A percentile compares a stretch with the other conserved stretches of the same genome.
These are phyloP conservation scores for Ophiostoma sp. DNA, from an alignment of 2,329 filamentous ascomycete species.

Conservation along the genomic window DNA sequence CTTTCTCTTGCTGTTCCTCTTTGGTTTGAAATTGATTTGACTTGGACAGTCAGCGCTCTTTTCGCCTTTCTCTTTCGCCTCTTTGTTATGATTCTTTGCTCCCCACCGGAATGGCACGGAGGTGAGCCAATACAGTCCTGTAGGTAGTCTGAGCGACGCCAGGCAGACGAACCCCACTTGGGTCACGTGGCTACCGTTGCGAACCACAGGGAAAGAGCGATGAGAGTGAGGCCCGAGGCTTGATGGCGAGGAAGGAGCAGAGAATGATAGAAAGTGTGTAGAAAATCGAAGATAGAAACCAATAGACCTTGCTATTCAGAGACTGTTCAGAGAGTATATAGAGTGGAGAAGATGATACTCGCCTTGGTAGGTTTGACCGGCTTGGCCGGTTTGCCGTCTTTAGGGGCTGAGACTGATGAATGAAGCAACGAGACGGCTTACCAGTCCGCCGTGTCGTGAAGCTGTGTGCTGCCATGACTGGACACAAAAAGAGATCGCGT, in stretches of 20 bases:
- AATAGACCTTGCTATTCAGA: constrained; percentile 1
- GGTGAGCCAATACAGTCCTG: background rate
- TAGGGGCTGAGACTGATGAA: background rate
- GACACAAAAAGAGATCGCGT: background rate
- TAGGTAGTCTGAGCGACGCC: background rate
- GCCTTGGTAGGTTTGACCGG: background rate
- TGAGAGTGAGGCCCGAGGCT: background rate
- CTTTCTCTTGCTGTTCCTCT: background rate
- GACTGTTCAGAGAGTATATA: background rate
- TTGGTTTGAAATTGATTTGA: background rate
- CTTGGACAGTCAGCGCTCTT: background rate
- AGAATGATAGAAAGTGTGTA: background rate
- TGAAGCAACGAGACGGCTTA: background rate
- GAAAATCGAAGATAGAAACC: background rate
- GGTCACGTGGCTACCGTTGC: background rate
- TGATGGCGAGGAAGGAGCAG: background rate
- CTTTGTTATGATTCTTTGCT: constrained; percentile 1
- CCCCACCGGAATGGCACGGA: constrained; percentile 4
- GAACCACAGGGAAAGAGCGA: background rate
- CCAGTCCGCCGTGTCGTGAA: background rate
- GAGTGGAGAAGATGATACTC: background rate
- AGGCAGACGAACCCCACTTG: background rate
- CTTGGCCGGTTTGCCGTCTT: background rate
- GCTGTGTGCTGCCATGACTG: background rate
- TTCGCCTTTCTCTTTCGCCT: background rate